Evolutionary conservation across 108 stramenopile genomes (phyloP).

Genomic region (Cyclotella baltica): DNA sequence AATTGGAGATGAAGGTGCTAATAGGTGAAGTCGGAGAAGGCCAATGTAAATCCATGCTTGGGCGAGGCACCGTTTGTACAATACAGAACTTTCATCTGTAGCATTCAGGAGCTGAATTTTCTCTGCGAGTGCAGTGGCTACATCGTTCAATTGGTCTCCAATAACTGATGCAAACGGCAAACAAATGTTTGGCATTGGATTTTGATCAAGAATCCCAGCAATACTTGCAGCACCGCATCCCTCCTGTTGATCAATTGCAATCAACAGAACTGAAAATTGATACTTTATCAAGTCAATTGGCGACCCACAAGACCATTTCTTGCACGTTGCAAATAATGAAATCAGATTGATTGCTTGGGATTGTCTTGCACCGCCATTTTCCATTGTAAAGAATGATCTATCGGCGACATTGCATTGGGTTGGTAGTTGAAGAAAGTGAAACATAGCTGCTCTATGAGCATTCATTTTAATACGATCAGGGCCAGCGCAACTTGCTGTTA

Average conservation of each 20-base stretch:
- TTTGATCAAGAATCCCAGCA: slow-evolving; percentile 18
- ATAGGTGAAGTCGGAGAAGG: slow-evolving; percentile 73
- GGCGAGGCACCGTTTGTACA: slow-evolving; percentile 44
- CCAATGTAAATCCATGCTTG: slow-evolving; percentile 82
- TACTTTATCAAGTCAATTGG: slow-evolving; percentile 44
- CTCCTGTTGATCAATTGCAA: slow-evolving; percentile 36
- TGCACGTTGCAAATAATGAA: slow-evolving; percentile 41
- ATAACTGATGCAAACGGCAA: slow-evolving; percentile 26
- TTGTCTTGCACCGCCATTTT: slow-evolving; percentile 72
- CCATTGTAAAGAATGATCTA: slow-evolving; percentile 64
- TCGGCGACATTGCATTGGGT: slow-evolving; percentile 12
- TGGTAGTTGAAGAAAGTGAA: slow-evolving; percentile 45
- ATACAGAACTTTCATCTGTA: slow-evolving; percentile 17
- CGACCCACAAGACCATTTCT: neutral
- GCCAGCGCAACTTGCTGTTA: slow-evolving; percentile 45
- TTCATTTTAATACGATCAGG: slow-evolving; percentile 44
- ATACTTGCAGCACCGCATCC: slow-evolving; percentile 15
- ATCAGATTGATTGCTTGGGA: slow-evolving; percentile 64
- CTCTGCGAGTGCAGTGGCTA: slow-evolving; percentile 58
- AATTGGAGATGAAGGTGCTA: slow-evolving; percentile 86
- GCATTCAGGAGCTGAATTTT: slow-evolving; percentile 46
- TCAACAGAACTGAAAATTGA: slow-evolving; percentile 29
- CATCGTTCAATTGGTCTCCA: slow-evolving; percentile 25
- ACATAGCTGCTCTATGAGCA: slow-evolving; percentile 37
- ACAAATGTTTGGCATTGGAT: slow-evolving; percentile 9